phyloP scores from a whole-genome alignment of 1,284 basidiomycete species.

The Pyrrhoderma lamaoense region DNA sequence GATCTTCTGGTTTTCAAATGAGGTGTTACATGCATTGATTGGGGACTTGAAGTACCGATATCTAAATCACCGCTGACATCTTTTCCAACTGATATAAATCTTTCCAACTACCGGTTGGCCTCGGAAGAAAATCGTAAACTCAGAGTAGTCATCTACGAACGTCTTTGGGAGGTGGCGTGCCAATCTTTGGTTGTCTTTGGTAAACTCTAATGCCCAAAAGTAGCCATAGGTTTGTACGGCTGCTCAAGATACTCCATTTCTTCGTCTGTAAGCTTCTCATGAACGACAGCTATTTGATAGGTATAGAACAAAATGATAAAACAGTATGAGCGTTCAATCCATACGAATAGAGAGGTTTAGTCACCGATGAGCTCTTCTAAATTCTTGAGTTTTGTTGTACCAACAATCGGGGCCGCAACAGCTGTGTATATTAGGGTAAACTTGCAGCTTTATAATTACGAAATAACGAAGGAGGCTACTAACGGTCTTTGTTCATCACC shows the following conservation, averaged over 20 bases:
- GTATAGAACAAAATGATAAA: neutral
- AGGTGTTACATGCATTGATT: too few relatives aligned
- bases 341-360: slow-evolving; percentile 4
- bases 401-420: slow-evolving; percentile 44
- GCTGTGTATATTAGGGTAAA: slow-evolving; percentile 21
- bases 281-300: slow-evolving; percentile 29
- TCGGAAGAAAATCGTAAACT: too few relatives aligned
- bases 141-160: too few relatives aligned
- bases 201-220: slow-evolving; percentile 21
- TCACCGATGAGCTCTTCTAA: slow-evolving; percentile 42
- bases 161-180: too few relatives aligned
- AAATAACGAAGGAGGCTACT: neutral
- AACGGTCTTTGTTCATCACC: slow-evolving; percentile 36
- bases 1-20: too few relatives aligned
- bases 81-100: too few relatives aligned
- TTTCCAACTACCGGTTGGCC: too few relatives aligned
- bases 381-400: slow-evolving; percentile 43
- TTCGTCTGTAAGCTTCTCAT: slow-evolving; percentile 41
- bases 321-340: too few relatives aligned
- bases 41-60: too few relatives aligned
- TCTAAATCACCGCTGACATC: too few relatives aligned
- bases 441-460: neutral
- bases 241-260: slow-evolving; percentile 42
- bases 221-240: slow-evolving; percentile 27
- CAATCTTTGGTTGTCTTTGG: too few relatives aligned